phyloP scores from a whole-genome alignment of 768 basidiomycete species.

The Fomitopsis serialis region DNA sequence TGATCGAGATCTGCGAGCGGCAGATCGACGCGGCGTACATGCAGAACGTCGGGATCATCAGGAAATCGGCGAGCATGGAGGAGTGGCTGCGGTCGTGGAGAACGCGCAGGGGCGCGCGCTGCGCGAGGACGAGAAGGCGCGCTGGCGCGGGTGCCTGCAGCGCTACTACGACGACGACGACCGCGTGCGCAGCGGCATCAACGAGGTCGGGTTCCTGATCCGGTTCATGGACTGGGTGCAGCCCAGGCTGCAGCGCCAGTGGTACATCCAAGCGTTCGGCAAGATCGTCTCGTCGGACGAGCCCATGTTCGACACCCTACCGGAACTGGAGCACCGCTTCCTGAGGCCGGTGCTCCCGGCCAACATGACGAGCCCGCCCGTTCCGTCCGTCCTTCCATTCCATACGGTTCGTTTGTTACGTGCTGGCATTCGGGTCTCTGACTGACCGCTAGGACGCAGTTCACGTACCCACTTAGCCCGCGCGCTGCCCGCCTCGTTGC shows the following conservation, averaged over 20 bases:
- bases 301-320: constrained; percentile 3
- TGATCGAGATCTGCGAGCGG: constrained; percentile 30
- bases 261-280: constrained; percentile 37
- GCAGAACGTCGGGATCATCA: constrained; percentile 27
- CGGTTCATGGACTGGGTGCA: constrained; percentile 39
- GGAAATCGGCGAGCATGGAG: constrained; percentile 20
- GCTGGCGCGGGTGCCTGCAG: constrained; percentile 28
- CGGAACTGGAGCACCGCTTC: constrained; percentile 10
- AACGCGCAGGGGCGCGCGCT: constrained; percentile 23
- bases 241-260: constrained; percentile 35
- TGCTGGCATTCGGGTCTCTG: not conserved
- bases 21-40: constrained; percentile 29
- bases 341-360: constrained; percentile 14
- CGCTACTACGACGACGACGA: constrained; percentile 24
- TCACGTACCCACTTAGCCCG: constrained; percentile 38
- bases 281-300: constrained; percentile 17
- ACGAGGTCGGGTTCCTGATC: constrained; percentile 40
- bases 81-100: constrained; percentile 34
- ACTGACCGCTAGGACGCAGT: constrained; percentile 24
- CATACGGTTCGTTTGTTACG: constrained; percentile 33
- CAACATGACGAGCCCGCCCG: constrained; percentile 24
- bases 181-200: constrained; percentile 17
- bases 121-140: constrained; percentile 16
- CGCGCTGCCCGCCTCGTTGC: constrained; percentile 40
- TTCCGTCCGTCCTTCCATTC: constrained; percentile 43